Base-by-base conservation (phyloP, 1,139 yeast genomes). In the Debaryomycetaceae sp. region DNA sequence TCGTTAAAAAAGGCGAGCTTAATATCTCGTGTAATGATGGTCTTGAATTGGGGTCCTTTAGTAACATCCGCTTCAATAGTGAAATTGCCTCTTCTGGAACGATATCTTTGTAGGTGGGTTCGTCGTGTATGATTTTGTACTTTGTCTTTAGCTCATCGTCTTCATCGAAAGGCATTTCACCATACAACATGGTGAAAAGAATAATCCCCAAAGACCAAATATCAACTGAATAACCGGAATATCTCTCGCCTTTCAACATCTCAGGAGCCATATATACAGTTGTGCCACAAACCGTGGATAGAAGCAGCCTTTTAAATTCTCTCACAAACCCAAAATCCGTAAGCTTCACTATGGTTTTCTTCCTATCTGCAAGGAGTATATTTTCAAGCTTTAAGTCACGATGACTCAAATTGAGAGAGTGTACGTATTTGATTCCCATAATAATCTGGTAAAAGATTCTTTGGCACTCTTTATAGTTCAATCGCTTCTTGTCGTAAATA, bases 201-300 rank as follows among this genome's bases (percentile, higher is more conserved):
- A 93, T 90, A 6, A 93, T 81, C 0, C 99, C 99, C 48, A 93
- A 67, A 0, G 97, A 83, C 99, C 99, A 93, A 3, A 87, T 81
- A 62, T 93, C 99, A 6, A 84, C 77, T 47, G 85, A 80, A 56
- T 86, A 83, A 0, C 98, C 99, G 36, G 83, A 82, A 59, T 93
- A 93, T 45, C 81, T 83, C 45, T 78, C 76, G 49, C 80, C 78
- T 45, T 75, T 69, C 35, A 90, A 70, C 55, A 93, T 70, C 59
- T 93, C 99, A 0, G 99, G 99, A 0, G 99, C 97, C 97, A 91
- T 90, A 60, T 93, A 93, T 5, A 90, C 95, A 0, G 91, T 82
- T 0, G 99, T 93, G 2, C 99, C 99, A 65, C 99, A 93, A 1
- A 90, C 76, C 0, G 97, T 93, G 40, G 87, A 87, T 38, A 93